Conservation (phyloP, 208 protist genomes). For the Wallacemonas sp. region DNA sequence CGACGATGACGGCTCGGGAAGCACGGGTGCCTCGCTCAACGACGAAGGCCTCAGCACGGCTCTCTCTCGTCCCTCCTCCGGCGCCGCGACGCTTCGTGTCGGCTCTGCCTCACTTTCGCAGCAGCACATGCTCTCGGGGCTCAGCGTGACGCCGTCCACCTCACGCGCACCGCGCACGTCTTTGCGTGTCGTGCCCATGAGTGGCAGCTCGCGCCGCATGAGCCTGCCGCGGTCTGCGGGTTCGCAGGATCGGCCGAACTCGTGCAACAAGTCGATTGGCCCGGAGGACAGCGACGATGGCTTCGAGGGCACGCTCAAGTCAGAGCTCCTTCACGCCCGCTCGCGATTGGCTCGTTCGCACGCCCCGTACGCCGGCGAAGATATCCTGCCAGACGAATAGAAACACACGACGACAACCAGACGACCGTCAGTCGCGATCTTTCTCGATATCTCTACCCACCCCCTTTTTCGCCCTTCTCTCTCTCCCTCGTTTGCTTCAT, state of each 20-base stretch:
- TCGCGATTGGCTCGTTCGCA: slow-evolving; percentile 2
- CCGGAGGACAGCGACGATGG: slow-evolving; percentile 10
- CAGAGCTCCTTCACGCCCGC: slow-evolving; percentile 6
- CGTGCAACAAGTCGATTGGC: slow-evolving; percentile 12
- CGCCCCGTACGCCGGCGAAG: slow-evolving; percentile 7
- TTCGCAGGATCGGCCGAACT: slow-evolving; percentile 29
- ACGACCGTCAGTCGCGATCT: background rate
- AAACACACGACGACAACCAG: background rate
- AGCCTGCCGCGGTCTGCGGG: slow-evolving; percentile 26
- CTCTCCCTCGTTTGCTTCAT: background rate
- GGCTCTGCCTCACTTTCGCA: slow-evolving; percentile 9
- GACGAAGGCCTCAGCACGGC: slow-evolving; percentile 1
- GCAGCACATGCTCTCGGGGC: slow-evolving; percentile 1
- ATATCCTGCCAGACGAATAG: slow-evolving; percentile 8
- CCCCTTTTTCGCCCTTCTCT: background rate
- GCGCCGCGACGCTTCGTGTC: background rate
- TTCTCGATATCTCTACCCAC: background rate
- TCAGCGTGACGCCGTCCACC: background rate
- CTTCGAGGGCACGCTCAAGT: slow-evolving; percentile 13
- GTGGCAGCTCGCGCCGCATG: slow-evolving; percentile 11
- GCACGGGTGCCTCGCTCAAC: background rate
- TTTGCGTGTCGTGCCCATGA: background rate
- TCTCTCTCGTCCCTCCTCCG: background rate
- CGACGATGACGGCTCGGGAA: background rate
- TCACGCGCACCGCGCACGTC: slow-evolving; percentile 2